Percentiles rank a stretch among this genome's conserved stretches.
Evolutionary conservation across 306 rosid species (phyloP).

Genomic region (Adenanthera pavonina): DNA sequence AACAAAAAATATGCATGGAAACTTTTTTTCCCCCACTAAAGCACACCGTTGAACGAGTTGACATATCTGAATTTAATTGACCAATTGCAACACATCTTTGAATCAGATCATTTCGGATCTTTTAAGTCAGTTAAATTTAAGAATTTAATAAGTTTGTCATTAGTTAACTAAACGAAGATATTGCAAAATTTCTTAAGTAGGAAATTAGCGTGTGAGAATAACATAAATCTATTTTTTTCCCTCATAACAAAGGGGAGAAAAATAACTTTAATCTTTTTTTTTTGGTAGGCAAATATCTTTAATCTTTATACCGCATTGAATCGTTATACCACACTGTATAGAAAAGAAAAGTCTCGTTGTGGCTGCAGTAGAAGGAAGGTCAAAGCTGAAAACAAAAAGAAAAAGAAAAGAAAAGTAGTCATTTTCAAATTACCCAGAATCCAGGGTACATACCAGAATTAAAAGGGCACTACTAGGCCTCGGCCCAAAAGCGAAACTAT

Average conservation of each 20-base stretch:
- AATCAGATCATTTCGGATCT: not conserved
- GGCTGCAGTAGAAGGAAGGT: not conserved
- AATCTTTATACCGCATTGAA: too few species aligned
- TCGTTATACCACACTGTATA: not conserved
- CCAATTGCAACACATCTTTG: not conserved
- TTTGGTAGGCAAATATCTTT: too few species aligned
- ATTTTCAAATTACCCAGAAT: constrained; percentile 18
- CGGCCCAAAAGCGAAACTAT: not conserved
- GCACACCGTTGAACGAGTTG: not conserved
- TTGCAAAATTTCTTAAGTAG: not conserved
- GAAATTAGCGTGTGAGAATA: not conserved
- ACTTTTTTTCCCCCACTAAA: not conserved
- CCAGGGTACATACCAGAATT: not conserved
- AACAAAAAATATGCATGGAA: not conserved
- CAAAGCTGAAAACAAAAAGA: not conserved
- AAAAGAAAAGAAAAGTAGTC: not conserved
- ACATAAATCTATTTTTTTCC: not conserved
- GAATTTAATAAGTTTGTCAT: not conserved
- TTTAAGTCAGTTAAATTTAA: not conserved
- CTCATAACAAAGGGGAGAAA: too few species aligned
- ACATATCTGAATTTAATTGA: not conserved
- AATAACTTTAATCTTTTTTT: too few species aligned
- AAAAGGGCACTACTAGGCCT: not conserved
- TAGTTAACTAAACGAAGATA: not conserved
- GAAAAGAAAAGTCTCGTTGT: not conserved